Evolutionary conservation across 345 rosid species (phyloP).

Genomic region (Melaleuca alternifolia): DNA sequence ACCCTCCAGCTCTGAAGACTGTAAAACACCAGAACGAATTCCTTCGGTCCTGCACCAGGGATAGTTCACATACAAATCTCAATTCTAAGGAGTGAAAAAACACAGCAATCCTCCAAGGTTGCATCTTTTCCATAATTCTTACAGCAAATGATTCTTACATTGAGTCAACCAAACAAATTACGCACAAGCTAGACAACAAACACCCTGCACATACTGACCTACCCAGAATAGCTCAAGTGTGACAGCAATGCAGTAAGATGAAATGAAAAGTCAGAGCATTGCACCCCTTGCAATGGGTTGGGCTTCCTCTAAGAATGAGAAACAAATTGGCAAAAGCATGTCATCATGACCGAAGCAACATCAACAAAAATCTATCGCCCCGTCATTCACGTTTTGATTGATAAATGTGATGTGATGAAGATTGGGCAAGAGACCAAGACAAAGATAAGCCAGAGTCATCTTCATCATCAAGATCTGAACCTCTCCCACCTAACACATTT

Average conservation of each 20-base stretch:
- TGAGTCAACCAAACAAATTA: background rate
- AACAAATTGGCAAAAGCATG: background rate
- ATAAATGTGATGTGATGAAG: background rate
- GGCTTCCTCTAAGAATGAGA: background rate
- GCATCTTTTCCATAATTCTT: background rate
- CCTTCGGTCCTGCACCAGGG: conserved; percentile 65
- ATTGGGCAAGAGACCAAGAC: background rate
- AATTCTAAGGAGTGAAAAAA: background rate
- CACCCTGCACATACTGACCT: background rate
- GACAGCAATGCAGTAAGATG: background rate
- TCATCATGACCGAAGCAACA: background rate
- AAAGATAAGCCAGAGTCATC: background rate
- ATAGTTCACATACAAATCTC: background rate
- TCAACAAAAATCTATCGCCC: background rate
- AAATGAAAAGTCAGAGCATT: background rate
- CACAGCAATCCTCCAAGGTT: background rate
- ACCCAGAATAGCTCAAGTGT: background rate
- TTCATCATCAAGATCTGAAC: background rate
- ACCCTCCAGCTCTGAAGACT: conserved; percentile 98
- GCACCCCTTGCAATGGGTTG: background rate
- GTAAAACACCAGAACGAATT: conserved; percentile 68
- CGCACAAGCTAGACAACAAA: background rate
- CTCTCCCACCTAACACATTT: background rate
- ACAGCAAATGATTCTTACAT: background rate
- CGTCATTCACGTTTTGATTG: background rate